Percentiles rank a stretch among this genome's conserved stretches.
phyloP scores from a whole-genome alignment of 306 rosid species.

The Quercus engelmannii region DNA sequence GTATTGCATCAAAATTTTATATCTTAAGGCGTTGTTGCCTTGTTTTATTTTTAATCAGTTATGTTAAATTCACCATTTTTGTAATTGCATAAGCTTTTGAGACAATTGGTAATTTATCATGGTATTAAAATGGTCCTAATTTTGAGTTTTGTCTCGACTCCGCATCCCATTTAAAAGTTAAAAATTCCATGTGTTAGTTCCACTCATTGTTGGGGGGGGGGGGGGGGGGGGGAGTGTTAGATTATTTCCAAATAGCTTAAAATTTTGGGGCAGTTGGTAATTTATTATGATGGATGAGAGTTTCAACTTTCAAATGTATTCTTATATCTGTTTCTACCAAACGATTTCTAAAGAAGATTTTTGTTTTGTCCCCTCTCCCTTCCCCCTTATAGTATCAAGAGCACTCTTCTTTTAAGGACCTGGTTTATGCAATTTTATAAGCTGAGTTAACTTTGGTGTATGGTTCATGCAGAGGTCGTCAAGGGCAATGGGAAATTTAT shows the following conservation, averaged over 20 bases:
- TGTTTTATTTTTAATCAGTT: background rate
- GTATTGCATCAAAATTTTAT: background rate
- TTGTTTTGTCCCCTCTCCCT: background rate
- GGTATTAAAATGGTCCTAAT: too few species aligned
- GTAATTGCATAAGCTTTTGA: too few species aligned
- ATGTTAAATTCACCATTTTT: too few species aligned
- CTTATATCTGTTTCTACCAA: background rate
- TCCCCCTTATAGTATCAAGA: background rate
- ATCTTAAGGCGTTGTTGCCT: background rate
- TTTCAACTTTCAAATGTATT: background rate
- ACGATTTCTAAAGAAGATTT: background rate
- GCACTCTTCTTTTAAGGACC: background rate
- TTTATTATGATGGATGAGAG: background rate
- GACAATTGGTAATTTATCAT: too few species aligned
- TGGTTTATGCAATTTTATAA: background rate
- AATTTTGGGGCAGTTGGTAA: too few species aligned
- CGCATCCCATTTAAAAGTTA: too few species aligned
- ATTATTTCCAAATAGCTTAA: too few species aligned
- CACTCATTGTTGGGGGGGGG: too few species aligned
- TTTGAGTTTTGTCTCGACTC: too few species aligned
- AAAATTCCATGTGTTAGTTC: too few species aligned
- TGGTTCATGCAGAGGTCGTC: conserved; percentile 63
- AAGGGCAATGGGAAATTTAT: conserved; percentile 75
- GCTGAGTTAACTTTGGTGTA: conserved; percentile 17
- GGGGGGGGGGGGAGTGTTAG: too few species aligned